Conservation (phyloP, 2,329 filamentous ascomycete genomes). For the Aspergillus clavatus region DNA sequence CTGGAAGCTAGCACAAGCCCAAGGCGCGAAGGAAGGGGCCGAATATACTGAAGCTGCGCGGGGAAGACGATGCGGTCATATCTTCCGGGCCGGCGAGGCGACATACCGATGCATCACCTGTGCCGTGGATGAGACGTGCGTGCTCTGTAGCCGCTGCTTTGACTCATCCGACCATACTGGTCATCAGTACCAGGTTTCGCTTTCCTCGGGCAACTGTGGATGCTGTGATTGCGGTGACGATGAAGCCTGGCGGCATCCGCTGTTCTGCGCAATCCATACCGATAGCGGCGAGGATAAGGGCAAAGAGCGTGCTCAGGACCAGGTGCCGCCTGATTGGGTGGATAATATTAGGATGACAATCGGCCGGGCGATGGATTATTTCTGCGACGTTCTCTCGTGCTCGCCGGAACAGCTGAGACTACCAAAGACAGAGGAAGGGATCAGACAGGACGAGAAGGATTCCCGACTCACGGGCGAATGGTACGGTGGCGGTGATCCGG, state of each 20-base stretch:
- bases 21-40: constrained; percentile 87
- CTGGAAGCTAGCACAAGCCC: constrained; percentile 78
- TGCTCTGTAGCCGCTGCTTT: constrained; percentile 89
- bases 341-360: constrained; percentile 81
- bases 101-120: constrained; percentile 94
- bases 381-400: constrained; percentile 97
- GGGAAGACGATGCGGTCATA: constrained; percentile 93
- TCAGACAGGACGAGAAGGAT: constrained; percentile 72
- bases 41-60: constrained; percentile 90
- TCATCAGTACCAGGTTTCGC: constrained; percentile 82
- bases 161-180: constrained; percentile 91
- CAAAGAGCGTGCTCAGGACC: constrained; percentile 55
- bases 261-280: constrained; percentile 88
- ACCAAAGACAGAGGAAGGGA: constrained; percentile 74
- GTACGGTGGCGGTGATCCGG: constrained; percentile 60
- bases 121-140: constrained; percentile 90
- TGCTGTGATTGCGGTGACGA: constrained; percentile 97
- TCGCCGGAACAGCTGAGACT: constrained; percentile 91
- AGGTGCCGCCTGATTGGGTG: constrained; percentile 69
- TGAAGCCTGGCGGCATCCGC: constrained; percentile 84
- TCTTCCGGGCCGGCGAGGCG: constrained; percentile 90
- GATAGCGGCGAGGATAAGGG: constrained; percentile 49
- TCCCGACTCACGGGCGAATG: constrained; percentile 74
- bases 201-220: constrained; percentile 85
- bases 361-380: constrained; percentile 79